These are phyloP conservation scores for Penicillium robsamsonii DNA, from an alignment of 495 filamentous ascomycete species.

Conservation along the genomic window DNA sequence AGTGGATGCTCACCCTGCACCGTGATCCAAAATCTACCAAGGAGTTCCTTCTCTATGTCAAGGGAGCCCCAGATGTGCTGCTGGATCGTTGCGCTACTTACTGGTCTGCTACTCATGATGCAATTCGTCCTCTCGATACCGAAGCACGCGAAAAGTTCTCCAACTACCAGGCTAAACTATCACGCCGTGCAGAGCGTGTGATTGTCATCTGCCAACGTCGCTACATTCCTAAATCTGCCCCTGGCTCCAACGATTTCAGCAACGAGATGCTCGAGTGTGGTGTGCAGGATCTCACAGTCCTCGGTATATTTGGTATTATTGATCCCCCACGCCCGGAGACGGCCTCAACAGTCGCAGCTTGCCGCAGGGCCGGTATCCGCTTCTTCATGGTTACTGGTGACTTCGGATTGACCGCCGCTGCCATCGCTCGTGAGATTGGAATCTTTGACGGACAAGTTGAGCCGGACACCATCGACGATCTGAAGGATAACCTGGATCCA, in stretches of 20 bases:
- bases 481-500: conserved; percentile 10
- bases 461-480: conserved; percentile 37
- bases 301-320: conserved; percentile 52
- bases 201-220: conserved; percentile 47
- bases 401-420: conserved; percentile 65
- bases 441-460: conserved; percentile 52
- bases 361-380: conserved; percentile 60
- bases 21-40: conserved; percentile 13
- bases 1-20: conserved; percentile 52
- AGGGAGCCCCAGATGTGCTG: conserved; percentile 53
- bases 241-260: conserved; percentile 41
- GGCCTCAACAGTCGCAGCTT: conserved; percentile 43
- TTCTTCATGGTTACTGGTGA: conserved; percentile 69
- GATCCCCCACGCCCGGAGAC: conserved; percentile 69
- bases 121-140: conserved; percentile 34
- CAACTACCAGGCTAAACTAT: conserved; percentile 40
- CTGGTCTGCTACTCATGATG: conserved; percentile 36
- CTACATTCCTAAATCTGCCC: conserved; percentile 20
- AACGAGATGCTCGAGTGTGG: conserved; percentile 42
- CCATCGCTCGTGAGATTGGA: conserved; percentile 64
- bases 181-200: conserved; percentile 50
- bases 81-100: conserved; percentile 45
- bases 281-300: conserved; percentile 42
- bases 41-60: conserved; percentile 39
- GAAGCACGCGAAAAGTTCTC: conserved; percentile 34